These are phyloP conservation scores for Fusarium aywerte DNA, from an alignment of 2,329 filamentous ascomycete species.

Conservation along the genomic window DNA sequence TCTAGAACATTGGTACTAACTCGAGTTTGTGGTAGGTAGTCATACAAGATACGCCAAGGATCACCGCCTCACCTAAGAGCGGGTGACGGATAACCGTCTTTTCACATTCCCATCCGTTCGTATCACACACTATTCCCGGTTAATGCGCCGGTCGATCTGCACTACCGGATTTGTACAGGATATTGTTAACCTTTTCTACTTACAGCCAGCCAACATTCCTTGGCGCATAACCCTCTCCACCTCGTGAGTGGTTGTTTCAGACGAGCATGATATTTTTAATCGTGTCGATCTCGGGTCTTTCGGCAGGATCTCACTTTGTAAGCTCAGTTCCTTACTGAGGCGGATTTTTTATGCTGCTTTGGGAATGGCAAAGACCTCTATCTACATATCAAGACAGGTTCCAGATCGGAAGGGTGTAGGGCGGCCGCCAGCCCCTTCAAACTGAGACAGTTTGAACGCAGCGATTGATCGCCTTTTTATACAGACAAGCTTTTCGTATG, in stretches of 20 bases:
- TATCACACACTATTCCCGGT: too few species aligned
- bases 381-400: not conserved
- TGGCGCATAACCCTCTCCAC: too few species aligned
- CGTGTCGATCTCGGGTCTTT: conserved; percentile 1
- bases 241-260: not conserved
- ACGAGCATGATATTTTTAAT: not conserved
- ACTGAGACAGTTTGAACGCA: not conserved
- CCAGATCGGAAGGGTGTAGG: not conserved
- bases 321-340: not conserved
- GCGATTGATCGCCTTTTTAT: not conserved
- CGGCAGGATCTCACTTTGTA: not conserved
- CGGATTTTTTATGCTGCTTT: not conserved
- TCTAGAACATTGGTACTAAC: too few species aligned
- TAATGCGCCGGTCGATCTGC: not conserved
- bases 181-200: not conserved
- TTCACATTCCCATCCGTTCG: not conserved
- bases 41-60: not conserved
- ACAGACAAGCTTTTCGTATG: not conserved
- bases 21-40: not conserved
- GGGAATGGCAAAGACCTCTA: not conserved
- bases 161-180: not conserved
- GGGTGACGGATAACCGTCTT: not conserved
- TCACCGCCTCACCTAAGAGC: not conserved
- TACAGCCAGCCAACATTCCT: conserved; percentile 18
- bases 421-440: not conserved